Percentiles rank a stretch among this genome's conserved stretches.
phyloP scores from a whole-genome alignment of 2,329 filamentous ascomycete species.

The Camillea tinctor region DNA sequence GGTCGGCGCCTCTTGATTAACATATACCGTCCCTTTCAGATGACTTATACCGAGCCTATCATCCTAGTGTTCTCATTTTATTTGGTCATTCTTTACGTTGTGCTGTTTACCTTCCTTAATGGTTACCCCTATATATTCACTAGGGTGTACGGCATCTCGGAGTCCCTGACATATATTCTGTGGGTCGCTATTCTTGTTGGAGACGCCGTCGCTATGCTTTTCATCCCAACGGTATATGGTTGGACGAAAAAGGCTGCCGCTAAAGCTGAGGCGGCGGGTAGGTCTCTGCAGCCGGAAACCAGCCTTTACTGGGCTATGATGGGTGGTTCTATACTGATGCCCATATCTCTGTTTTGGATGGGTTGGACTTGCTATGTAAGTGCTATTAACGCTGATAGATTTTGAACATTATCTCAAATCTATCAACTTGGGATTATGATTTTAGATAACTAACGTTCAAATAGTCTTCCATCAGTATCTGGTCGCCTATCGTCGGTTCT shows the following conservation, averaged over 20 bases:
- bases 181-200: conserved; percentile 41
- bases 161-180: conserved; percentile 38
- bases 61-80: conserved; percentile 44
- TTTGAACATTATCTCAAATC: conserved; percentile 8
- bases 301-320: conserved; percentile 39
- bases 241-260: conserved; percentile 23
- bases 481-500: conserved; percentile 38
- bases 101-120: conserved; percentile 49
- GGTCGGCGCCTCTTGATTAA: conserved; percentile 18
- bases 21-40: conserved; percentile 26
- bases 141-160: conserved; percentile 36
- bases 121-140: conserved; percentile 47
- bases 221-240: conserved; percentile 28
- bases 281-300: conserved; percentile 29
- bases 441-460: conserved; percentile 15
- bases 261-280: conserved; percentile 6
- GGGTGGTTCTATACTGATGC: conserved; percentile 37
- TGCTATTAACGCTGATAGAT: conserved; percentile 12
- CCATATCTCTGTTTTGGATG: conserved; percentile 45
- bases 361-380: conserved; percentile 38
- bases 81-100: conserved; percentile 47
- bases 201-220: conserved; percentile 27
- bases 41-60: conserved; percentile 37
- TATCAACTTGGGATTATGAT: not conserved
- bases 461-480: conserved; percentile 29